Evolutionary conservation across 2,329 filamentous ascomycete genomes (phyloP).

Genomic region (Lasiodiplodia theobromae): DNA sequence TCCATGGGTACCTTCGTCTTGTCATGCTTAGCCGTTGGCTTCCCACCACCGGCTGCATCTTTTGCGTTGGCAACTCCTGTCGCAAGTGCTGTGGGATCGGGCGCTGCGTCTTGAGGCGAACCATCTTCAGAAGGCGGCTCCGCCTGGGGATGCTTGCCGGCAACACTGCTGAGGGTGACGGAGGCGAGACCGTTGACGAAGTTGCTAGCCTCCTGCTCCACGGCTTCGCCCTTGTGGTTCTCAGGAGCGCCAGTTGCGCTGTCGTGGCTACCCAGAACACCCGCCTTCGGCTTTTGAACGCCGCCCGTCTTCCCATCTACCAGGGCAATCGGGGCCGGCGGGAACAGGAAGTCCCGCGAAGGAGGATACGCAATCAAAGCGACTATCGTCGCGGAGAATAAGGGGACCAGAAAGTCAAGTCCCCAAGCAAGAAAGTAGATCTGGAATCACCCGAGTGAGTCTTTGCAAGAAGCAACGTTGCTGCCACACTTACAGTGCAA

Average conservation of each 20-base stretch:
- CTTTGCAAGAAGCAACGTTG: neutral
- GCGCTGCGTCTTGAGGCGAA: constrained; percentile 59
- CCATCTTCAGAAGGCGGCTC: constrained; percentile 60
- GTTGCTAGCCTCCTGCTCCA: constrained; percentile 82
- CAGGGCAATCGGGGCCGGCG: constrained; percentile 76
- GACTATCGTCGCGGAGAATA: constrained; percentile 65
- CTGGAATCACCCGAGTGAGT: constrained; percentile 35
- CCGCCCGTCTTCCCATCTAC: constrained; percentile 75
- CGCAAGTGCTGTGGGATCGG: constrained; percentile 67
- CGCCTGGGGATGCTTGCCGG: constrained; percentile 76
- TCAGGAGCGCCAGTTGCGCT: constrained; percentile 83
- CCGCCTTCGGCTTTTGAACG: constrained; percentile 77
- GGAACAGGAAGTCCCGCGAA: constrained; percentile 71
- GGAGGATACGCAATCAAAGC: constrained; percentile 71
- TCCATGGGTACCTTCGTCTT: constrained; percentile 82
- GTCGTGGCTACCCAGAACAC: constrained; percentile 76
- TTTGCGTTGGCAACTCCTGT: constrained; percentile 62
- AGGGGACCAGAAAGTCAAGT: constrained; percentile 73
- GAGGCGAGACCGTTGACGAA: constrained; percentile 77
- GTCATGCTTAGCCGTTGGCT: constrained; percentile 64
- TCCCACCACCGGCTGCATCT: constrained; percentile 59
- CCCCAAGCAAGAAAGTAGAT: constrained; percentile 72
- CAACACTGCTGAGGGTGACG: constrained; percentile 76
- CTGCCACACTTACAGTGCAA: constrained; percentile 53
- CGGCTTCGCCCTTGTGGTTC: constrained; percentile 82